Conservation (phyloP, 345 rosid genomes). For the Populus euphratica region DNA sequence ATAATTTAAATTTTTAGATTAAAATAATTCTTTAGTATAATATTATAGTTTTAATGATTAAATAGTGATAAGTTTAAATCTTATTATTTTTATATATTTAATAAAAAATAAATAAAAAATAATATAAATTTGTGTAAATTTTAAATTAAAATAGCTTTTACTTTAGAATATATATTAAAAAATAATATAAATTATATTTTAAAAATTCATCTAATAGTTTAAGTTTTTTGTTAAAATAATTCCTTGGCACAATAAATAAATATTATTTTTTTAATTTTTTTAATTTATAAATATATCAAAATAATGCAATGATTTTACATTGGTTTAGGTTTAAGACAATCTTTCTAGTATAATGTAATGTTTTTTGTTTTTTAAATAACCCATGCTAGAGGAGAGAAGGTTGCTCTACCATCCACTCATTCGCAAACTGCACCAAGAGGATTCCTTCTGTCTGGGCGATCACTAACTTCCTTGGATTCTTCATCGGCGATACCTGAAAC, state of each 20-base stretch:
- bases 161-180: too few relatives aligned
- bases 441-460: not conserved
- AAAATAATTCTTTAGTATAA: too few relatives aligned
- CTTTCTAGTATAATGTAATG: not conserved
- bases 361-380: not conserved
- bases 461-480: not conserved
- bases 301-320: not conserved
- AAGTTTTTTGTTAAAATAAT: too few relatives aligned
- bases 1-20: too few relatives aligned
- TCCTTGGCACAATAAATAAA: too few relatives aligned
- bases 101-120: too few relatives aligned
- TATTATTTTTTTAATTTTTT: too few relatives aligned
- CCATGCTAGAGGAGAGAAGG: not conserved
- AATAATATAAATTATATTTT: too few relatives aligned
- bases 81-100: too few relatives aligned
- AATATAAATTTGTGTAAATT: accelerated
- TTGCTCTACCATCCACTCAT: not conserved
- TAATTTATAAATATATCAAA: too few relatives aligned
- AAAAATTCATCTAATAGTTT: accelerated
- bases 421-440: not conserved
- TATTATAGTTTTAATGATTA: too few relatives aligned
- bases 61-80: too few relatives aligned
- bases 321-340: not conserved
- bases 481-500: not conserved
- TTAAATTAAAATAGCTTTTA: accelerated